phyloP scores from a whole-genome alignment of 306 rosid species.

The Prunus mira region DNA sequence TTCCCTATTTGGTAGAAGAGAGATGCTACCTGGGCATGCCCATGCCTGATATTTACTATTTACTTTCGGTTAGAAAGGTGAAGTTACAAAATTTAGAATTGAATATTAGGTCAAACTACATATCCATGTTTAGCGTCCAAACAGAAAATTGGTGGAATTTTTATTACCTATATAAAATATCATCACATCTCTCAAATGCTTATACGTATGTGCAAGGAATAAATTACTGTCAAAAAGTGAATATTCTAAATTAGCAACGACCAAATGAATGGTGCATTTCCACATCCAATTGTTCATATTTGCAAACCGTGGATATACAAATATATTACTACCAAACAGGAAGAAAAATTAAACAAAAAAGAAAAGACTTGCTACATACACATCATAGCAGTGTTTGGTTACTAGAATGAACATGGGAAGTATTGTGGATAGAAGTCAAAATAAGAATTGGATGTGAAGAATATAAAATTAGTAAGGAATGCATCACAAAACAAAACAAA shows the following conservation, averaged over 20 bases:
- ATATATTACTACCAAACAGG: background rate
- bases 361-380: background rate
- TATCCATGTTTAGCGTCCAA: background rate
- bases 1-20: too few relatives aligned
- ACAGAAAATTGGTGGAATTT: background rate
- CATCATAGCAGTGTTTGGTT: background rate
- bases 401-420: background rate
- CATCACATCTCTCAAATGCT: too few relatives aligned
- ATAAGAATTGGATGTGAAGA: background rate
- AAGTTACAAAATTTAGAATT: background rate
- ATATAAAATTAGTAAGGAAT: too few relatives aligned
- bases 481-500: background rate
- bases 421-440: background rate
- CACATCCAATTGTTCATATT: background rate
- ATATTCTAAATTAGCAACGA: background rate
- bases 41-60: too few relatives aligned
- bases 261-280: background rate
- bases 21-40: too few relatives aligned
- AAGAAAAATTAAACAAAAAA: background rate
- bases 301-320: background rate
- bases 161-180: background rate
- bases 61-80: too few relatives aligned
- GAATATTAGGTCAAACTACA: background rate
- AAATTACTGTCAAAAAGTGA: background rate
- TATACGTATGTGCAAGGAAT: background rate